These are phyloP conservation scores for Lachnellula arida DNA, from an alignment of 2,329 filamentous ascomycete species.

Conservation along the genomic window DNA sequence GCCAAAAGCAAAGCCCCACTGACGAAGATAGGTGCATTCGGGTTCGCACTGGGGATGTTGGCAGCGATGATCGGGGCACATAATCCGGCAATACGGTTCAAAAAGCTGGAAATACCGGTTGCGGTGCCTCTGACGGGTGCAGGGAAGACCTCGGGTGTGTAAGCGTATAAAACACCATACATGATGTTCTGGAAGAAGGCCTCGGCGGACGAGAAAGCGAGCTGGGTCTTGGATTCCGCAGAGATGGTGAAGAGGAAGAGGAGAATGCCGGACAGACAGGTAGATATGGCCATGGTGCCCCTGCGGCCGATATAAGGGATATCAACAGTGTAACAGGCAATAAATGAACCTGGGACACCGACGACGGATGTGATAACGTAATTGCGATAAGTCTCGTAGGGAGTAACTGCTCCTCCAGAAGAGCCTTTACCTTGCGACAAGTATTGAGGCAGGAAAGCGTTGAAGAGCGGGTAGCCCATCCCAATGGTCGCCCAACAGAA, in stretches of 20 bases:
- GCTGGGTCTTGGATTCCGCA: conserved; percentile 51
- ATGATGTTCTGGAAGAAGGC: conserved; percentile 72
- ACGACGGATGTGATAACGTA: conserved; percentile 75
- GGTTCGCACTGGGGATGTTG: conserved; percentile 38
- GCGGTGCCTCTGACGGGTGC: conserved; percentile 67
- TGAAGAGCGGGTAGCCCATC: conserved; percentile 85
- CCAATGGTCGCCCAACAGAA: conserved; percentile 80
- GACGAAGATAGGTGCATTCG: conserved; percentile 53
- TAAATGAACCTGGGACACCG: conserved; percentile 70
- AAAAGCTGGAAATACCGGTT: conserved; percentile 65
- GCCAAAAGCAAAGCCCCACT: conserved; percentile 52
- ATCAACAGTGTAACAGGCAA: conserved; percentile 70
- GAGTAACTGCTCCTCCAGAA: conserved; percentile 34
- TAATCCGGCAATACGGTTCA: conserved; percentile 64
- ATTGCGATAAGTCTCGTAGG: conserved; percentile 62
- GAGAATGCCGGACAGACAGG: conserved; percentile 63
- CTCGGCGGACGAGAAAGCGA: conserved; percentile 62
- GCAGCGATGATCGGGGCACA: conserved; percentile 65
- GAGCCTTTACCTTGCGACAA: conserved; percentile 53
- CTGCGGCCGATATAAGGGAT: conserved; percentile 63
- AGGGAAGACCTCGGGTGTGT: conserved; percentile 73
- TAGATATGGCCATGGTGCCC: conserved; percentile 65
- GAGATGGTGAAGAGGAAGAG: conserved; percentile 63
- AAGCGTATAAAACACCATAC: conserved; percentile 73
- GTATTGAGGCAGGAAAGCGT: conserved; percentile 85